Evolutionary conservation across 2,329 filamentous ascomycete genomes (phyloP).

Genomic region (Pyricularia sp.): DNA sequence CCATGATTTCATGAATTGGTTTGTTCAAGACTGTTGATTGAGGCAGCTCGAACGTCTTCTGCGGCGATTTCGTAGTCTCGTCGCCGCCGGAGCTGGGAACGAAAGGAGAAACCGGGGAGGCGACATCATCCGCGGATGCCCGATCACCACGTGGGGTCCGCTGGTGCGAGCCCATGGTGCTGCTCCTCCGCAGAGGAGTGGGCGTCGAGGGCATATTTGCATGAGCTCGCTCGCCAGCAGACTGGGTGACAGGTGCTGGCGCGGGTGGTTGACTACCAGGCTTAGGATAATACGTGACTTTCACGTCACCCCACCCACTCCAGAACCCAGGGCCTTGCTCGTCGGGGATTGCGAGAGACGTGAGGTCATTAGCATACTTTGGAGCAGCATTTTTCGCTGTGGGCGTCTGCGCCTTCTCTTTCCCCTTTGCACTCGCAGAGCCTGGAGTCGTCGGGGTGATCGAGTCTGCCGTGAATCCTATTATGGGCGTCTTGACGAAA

Average conservation of each 20-base stretch:
- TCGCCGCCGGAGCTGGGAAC: constrained; percentile 20
- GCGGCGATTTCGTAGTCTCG: constrained; percentile 29
- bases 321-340: constrained; percentile 36
- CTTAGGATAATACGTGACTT: constrained; percentile 64
- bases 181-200: constrained; percentile 59
- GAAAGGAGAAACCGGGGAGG: constrained; percentile 28
- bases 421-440: constrained; percentile 51
- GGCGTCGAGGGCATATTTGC: constrained; percentile 53
- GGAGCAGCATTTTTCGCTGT: constrained; percentile 36
- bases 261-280: constrained; percentile 16
- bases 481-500: constrained; percentile 59
- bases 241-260: constrained; percentile 10
- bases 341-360: constrained; percentile 54
- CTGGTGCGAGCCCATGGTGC: constrained; percentile 37
- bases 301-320: constrained; percentile 70
- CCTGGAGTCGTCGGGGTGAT: constrained; percentile 38
- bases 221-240: constrained; percentile 10
- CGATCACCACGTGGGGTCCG: constrained; percentile 26
- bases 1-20: constrained; percentile 43
- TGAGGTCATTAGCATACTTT: constrained; percentile 73
- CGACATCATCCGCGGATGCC: constrained; percentile 27
- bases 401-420: constrained; percentile 52
- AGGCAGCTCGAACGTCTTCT: constrained; percentile 53
- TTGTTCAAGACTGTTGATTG: constrained; percentile 37
- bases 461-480: constrained; percentile 34